phyloP scores from a whole-genome alignment of 1,284 basidiomycete genomes.

The Rhodotorula mucilaginosa region DNA sequence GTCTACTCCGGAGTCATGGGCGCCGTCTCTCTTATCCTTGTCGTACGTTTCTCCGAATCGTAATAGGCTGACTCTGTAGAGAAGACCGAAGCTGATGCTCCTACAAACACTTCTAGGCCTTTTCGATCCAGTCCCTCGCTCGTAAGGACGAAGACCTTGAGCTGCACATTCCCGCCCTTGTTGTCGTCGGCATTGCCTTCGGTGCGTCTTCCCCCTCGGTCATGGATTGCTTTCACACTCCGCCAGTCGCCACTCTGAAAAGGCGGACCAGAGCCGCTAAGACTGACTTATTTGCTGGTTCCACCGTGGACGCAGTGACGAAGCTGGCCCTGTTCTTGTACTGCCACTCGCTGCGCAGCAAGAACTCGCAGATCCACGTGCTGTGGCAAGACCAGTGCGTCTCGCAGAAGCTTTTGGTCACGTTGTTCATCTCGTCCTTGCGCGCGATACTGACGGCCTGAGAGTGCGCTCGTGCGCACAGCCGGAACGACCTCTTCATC shows the following conservation, averaged over 20 bases:
- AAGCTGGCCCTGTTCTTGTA: constrained; percentile 85
- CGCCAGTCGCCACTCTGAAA: too few relatives aligned
- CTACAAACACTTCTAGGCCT: constrained; percentile 8
- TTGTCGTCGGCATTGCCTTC: constrained; percentile 77
- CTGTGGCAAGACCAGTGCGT: constrained; percentile 84
- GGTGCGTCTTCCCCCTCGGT: constrained; percentile 53
- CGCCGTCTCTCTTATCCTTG: constrained; percentile 76
- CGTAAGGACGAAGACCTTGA: constrained; percentile 56
- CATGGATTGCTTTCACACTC: neutral
- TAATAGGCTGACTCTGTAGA: neutral
- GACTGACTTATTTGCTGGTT: constrained; percentile 3
- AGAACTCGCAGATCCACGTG: constrained; percentile 84
- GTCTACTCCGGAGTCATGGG: constrained; percentile 70
- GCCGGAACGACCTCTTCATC: constrained; percentile 43
- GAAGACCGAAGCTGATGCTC: neutral
- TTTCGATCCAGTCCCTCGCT: constrained; percentile 36
- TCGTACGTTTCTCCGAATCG: constrained; percentile 54
- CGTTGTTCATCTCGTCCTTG: too few relatives aligned
- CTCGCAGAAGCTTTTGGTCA: too few relatives aligned
- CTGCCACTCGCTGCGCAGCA: constrained; percentile 71
- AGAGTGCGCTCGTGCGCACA: constrained; percentile 8
- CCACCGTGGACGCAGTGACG: constrained; percentile 57
- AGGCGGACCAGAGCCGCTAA: too few relatives aligned
- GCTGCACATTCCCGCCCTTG: constrained; percentile 78
- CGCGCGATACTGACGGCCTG: too few relatives aligned